Evolutionary conservation across 2,329 filamentous ascomycete species (phyloP), one percentile per base, ranked within the genome.

Genomic region (Colletotrichum musae): DNA sequence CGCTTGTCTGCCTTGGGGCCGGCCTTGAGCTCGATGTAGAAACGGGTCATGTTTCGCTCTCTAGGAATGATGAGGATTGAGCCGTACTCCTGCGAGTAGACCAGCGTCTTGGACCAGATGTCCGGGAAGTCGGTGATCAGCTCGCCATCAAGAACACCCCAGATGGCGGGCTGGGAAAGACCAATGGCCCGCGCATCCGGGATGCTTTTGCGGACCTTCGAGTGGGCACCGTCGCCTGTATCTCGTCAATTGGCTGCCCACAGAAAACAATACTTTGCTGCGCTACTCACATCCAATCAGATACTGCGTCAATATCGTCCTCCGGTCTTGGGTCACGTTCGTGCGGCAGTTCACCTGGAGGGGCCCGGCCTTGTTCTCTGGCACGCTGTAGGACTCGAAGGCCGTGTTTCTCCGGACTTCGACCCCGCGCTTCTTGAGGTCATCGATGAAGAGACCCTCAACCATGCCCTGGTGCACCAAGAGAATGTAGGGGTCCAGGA

Each of bases 401-500:
- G 86, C 85, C 15, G 88, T 90, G 73, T 89, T 91, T 70, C 92
- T 84, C 64, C 84, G 84, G 26, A 94, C 91, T 50, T 87, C 84
- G 16, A 89, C 82, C 15, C 91, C 91, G 56, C 91, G 85, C 73
- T 89, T 87, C 72, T 84, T 83, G 78, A 94, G 85, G 74, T 94
- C 92, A 9, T 92, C 85, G 59, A 93, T 87, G 73, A 94, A 90
- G 2, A 92, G 79, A 54, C 88, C 87, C 79, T 94, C 92, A 0
- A 94, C 87, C 87, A 94, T 93, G 56, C 92, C 92, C 79, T 94
- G 92, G 75, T 94, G 92, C 18, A 88, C 86, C 21, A 89, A 81
- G 70, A 89, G 80, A 70, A 89, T 87, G 71, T 87, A 89, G 15
- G 86, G 85, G 70, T 88, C 85, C 59, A 89, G 75, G 12, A 89